Base-by-base conservation (phyloP, 495 filamentous ascomycete species). In the Penicillium turbatum region DNA sequence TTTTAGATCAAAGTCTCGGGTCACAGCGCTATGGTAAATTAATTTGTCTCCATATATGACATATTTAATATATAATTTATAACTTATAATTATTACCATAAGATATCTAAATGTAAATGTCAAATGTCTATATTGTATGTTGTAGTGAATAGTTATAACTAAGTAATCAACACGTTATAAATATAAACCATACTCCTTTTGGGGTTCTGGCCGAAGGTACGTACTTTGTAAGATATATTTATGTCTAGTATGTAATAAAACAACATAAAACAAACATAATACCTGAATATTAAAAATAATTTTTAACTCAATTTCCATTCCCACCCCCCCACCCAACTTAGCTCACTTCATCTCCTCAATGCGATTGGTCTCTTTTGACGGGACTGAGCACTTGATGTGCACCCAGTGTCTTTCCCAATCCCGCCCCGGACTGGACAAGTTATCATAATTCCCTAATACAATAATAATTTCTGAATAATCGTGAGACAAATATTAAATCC, bases 341-440 rank as follows among this genome's bases (percentile, higher is more conserved):
- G 26, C 12, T 13, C 42, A 45, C n/a, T 16, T 24, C 29, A 7
- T 11, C 24, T 37, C 21, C 19, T 36, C 31, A 38, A 38, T 37
- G 21, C 46, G 21, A 49, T 49, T 49, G 46, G 46, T 27, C 26
- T 1, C 16, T 17, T 30, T 5, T 31, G 27, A 34, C 42, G 52
- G 56, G 36, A 60, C 47, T 59, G 57, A 48, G 39, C 48, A 46
- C 53, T 47, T 19, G 39, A 45, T 45, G 42, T 45, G 27, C 42
- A 19, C 29, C 29, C 47, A 43, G 51, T 49, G 44, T 54, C 57
- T 31, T 56, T 46, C 42, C 55, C 55, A 57, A 66, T 65, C 61
- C 57, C 63, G 63, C 57, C 63, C 63, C 56, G 47, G 61, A 59
- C 57, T 61, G 32, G 27, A 31, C 38, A 46, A 19, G 1, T 19